phyloP scores from a whole-genome alignment of 1,284 basidiomycete genomes.

The Austropuccinia psidii region DNA sequence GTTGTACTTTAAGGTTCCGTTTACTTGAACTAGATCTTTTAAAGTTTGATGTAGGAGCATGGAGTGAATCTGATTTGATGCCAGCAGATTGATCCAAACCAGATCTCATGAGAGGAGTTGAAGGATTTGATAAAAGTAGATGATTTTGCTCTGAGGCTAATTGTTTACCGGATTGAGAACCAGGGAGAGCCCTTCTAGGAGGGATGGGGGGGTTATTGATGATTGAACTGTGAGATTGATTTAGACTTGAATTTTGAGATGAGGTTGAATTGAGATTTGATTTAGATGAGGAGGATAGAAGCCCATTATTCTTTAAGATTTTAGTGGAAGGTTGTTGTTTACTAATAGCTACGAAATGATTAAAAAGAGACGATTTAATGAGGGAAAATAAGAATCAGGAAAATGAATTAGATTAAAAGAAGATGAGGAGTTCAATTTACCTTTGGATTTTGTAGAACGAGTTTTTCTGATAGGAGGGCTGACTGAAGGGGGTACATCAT shows the following conservation, averaged over 20 bases:
- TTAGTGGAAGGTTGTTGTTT: background rate
- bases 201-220: background rate
- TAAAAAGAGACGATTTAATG: background rate
- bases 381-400: background rate
- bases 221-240: background rate
- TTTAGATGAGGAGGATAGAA: background rate
- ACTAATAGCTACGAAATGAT: background rate
- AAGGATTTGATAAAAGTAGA: constrained; percentile 2
- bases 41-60: background rate
- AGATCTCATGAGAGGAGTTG: background rate
- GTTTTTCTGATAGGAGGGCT: background rate
- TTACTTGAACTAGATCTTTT: constrained; percentile 21
- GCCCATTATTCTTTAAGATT: background rate
- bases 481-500: background rate
- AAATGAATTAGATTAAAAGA: background rate
- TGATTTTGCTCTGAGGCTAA: constrained; percentile 18
- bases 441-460: constrained; percentile 9
- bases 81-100: background rate
- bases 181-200: constrained; percentile 22
- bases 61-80: no score
- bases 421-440: background rate
- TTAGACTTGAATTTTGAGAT: no score
- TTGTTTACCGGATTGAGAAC: constrained; percentile 32
- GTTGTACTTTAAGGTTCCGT: background rate
- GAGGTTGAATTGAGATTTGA: background rate